Evolutionary conservation across 1,284 basidiomycete genomes (phyloP).

Genomic region (Marasmius oreades): DNA sequence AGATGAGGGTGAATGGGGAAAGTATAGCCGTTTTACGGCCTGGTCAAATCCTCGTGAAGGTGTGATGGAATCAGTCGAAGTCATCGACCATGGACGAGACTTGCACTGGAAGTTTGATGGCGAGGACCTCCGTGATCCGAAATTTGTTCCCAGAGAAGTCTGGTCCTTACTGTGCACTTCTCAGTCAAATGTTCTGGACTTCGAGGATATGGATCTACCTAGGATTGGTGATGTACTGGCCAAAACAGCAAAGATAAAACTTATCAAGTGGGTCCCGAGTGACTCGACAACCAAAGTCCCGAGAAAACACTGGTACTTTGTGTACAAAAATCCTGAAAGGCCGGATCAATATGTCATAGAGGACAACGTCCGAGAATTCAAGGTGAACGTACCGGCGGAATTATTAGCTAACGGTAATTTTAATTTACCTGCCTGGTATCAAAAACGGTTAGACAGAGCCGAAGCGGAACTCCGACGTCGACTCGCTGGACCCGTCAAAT

Average conservation of each 20-base stretch:
- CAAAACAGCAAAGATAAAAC: neutral
- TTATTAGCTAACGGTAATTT: neutral
- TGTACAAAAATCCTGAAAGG: neutral
- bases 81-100: no score
- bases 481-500: neutral
- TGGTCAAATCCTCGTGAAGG: no score
- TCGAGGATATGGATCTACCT: conserved; percentile 3
- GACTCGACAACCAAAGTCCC: neutral
- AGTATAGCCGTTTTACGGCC: neutral
- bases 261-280: neutral
- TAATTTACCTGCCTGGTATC: conserved; percentile 3
- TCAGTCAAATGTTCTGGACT: neutral
- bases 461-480: neutral
- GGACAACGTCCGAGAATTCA: neutral
- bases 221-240: conserved; percentile 7
- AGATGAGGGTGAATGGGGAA: neutral
- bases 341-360: neutral
- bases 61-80: no score
- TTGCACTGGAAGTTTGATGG: no score
- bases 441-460: neutral
- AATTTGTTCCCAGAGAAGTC: neutral
- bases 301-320: neutral
- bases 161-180: neutral
- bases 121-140: neutral
- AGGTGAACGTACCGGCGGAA: neutral